Evolutionary conservation across 768 basidiomycete species (phyloP), one percentile per base, ranked within the genome.

Genomic region (Lentinula aciculospora): DNA sequence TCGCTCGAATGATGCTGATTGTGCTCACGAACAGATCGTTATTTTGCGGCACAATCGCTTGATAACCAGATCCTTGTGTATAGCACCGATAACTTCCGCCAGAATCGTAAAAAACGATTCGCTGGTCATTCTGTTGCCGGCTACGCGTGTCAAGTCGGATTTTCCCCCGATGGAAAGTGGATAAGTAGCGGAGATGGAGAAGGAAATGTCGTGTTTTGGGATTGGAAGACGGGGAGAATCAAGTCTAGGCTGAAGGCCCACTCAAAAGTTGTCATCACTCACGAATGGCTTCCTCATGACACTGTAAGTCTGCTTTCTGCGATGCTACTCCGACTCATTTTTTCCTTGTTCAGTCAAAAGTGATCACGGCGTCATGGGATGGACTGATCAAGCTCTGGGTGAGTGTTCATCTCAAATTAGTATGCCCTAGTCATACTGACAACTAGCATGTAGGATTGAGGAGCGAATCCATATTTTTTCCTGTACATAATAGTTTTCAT

Each of bases 11-110:
- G n/a, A 44, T 45, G 28, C 37, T 50, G 37, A 55, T 50, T 56
- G 57, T 58, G 2, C 45, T 60, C 57, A 49, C 58, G 54, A 64
- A 23, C 61, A 80, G 95, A 89, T 68, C 97, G 97, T 79, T 97
- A 94, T 75, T 91, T 99, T 62, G 96, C 97, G 17, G 94, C 94
- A 5, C 97, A 98, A 69, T 96, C 94, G 25, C 81, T 99, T 59
- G 97, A 99, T 72, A 99, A 99, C 71, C 97, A 99, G 70, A 97
- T 99, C 67, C 80, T 98, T 25, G 84, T 98, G 55, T 99, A 97
- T 71, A 94, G 92, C 70, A 94, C 96, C 32, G 97, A 98, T 70
- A 96, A 94, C 66, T 97, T 98, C 85, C 86, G 93, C 49, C 97
- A 99, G 71, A 97, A 97, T 70, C 88, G 96, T 65, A 98, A 98